Conservation (phyloP, 345 rosid genomes). For the Ailanthus altissimus region DNA sequence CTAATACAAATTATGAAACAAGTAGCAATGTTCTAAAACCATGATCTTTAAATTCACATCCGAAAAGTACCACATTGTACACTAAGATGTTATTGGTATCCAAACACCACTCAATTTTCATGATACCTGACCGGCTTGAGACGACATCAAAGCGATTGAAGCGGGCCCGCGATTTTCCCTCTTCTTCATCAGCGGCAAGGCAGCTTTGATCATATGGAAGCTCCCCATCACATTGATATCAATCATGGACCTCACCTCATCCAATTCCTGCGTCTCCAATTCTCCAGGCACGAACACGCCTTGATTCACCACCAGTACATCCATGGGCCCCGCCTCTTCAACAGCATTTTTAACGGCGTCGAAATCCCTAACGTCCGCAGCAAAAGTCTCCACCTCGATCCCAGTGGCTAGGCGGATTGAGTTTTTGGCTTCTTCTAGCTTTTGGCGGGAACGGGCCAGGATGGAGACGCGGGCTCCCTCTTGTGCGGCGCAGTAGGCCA, state of each 20-base stretch:
- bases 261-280: constrained; percentile 59
- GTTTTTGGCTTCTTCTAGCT: constrained; percentile 67
- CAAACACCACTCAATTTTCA: neutral
- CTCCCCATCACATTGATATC: constrained; percentile 86
- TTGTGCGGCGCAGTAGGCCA: constrained; percentile 69
- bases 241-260: constrained; percentile 70
- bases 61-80: neutral
- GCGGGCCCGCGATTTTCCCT: constrained; percentile 53
- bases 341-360: constrained; percentile 53
- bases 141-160: constrained; percentile 71
- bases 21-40: no score
- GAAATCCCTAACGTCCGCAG: constrained; percentile 80
- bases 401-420: constrained; percentile 69
- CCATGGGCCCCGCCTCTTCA: constrained; percentile 60
- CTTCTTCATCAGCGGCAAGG: constrained; percentile 68
- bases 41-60: neutral
- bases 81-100: neutral
- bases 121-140: constrained; percentile 88
- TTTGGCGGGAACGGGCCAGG: constrained; percentile 57
- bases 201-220: constrained; percentile 81
- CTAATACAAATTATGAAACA: no score
- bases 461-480: constrained; percentile 80
- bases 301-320: constrained; percentile 78
- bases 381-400: constrained; percentile 59
- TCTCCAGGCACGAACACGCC: constrained; percentile 69